Conservation (phyloP, 306 rosid genomes). For the Dryas drummondii region DNA sequence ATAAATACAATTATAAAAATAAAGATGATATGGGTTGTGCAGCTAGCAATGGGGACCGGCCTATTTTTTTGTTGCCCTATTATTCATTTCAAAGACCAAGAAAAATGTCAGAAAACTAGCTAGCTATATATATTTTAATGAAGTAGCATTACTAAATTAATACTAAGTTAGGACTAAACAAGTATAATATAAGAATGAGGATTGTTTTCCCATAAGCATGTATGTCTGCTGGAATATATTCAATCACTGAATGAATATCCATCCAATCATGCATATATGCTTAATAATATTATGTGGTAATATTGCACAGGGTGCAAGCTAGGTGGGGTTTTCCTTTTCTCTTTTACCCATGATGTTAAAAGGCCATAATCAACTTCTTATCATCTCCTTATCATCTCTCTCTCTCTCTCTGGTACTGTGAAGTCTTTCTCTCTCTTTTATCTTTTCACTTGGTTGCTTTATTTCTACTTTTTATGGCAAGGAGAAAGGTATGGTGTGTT, state of each 20-base stretch:
- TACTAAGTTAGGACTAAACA: neutral
- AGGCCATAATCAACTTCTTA: slow-evolving; percentile 46
- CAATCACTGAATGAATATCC: slow-evolving; percentile 14
- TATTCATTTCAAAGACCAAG: slow-evolving; percentile 27
- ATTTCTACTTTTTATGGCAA: slow-evolving; percentile 40
- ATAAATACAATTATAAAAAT: neutral
- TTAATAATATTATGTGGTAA: neutral
- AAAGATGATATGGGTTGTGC: slow-evolving; percentile 35
- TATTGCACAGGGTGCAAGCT: no score
- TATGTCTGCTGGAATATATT: slow-evolving; percentile 14
- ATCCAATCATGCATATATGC: slow-evolving; percentile 16
- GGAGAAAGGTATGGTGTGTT: slow-evolving; percentile 39
- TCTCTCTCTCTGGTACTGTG: slow-evolving; percentile 8
- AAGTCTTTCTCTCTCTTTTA: slow-evolving; percentile 19
- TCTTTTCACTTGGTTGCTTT: slow-evolving; percentile 33
- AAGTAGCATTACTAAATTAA: neutral
- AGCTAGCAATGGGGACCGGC: slow-evolving; percentile 32
- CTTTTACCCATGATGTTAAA: slow-evolving; percentile 39
- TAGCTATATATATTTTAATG: neutral
- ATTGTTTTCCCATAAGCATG: slow-evolving; percentile 22
- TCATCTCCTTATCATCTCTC: slow-evolving; percentile 24
- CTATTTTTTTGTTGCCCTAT: slow-evolving; percentile 25
- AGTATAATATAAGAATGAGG: neutral
- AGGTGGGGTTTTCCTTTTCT: neutral
- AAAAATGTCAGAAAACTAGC: slow-evolving; percentile 12